Base-by-base conservation (phyloP, 805 yeast species). In the Saturnispora gosingensis region DNA sequence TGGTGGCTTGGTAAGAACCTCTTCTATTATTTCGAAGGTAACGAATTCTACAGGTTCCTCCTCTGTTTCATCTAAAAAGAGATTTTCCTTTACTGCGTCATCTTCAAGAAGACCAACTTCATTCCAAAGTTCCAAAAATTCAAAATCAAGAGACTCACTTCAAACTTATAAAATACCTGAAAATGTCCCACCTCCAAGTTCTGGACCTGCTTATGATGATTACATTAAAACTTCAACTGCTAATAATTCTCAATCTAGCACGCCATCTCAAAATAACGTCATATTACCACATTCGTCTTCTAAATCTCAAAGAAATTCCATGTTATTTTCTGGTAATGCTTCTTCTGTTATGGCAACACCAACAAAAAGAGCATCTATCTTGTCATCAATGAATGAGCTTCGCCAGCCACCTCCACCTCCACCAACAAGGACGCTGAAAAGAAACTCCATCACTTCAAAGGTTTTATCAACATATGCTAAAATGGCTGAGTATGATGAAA, bases 361-460 rank as follows among this genome's bases (percentile, higher is more conserved):
- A 15, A 59, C 52, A 8, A 54, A 53, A 18, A 53, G 54, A 32
- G 42, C 30, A 24, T 56, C 59, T 4, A 18, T 40, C 56, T 32
- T 66, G 61, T 20, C 56, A 52, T 7, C 61, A 25, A 15, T 49
- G 28, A 36, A 49, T 27, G 52, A 49, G 7, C 44, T 49, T 25
- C 44, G 48, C 18, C 25, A 15, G 11, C 52, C 52, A 36, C 44
- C 42, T 2, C 13, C 18, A 28, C 38, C 27, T 13, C 36, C 30
- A 20, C 32, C 38, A 18, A 32, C 42, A 46, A 48, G 61, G 2
- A 68, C 61, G 36, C 68, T 71, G 54, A 78, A 83, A 61, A 75
- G 90, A 59, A 83, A 83, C 55, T 83, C 90, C 0, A 80, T 85
- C 43, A 84, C 91, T 0, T 72, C 87, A 42, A 84, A 82, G 60